These are phyloP conservation scores for Ceratobasidium sp. DNA, from an alignment of 1,284 basidiomycete species.

Conservation along the genomic window DNA sequence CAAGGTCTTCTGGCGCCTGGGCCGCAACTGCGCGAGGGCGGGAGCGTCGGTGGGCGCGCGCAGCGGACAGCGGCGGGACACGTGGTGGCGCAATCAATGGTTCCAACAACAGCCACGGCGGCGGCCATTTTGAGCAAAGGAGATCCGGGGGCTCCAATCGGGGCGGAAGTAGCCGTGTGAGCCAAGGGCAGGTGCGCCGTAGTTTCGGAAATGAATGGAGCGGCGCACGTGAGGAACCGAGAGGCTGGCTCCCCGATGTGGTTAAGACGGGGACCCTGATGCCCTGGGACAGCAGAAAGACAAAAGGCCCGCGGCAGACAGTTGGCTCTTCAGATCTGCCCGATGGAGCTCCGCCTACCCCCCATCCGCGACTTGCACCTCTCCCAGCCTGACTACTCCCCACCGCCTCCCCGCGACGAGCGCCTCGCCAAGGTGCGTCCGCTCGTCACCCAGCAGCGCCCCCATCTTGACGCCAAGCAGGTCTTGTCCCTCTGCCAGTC, in stretches of 20 bases:
- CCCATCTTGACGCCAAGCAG: not conserved
- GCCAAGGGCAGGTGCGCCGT: too few relatives aligned
- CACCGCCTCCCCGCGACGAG: slow-evolving; percentile 25
- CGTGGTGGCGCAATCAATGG: slow-evolving; percentile 17
- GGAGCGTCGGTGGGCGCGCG: not conserved
- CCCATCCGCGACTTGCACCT: slow-evolving; percentile 37
- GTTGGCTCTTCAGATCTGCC: slow-evolving; percentile 1
- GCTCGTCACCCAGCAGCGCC: not conserved
- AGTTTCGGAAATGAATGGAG: slow-evolving; percentile 9
- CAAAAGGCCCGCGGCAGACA: not conserved
- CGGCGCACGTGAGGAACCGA: not conserved
- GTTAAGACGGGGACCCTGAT: not conserved
- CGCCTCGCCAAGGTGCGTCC: slow-evolving; percentile 14
- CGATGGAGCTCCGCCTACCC: slow-evolving; percentile 36
- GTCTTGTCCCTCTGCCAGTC: slow-evolving; percentile 9
- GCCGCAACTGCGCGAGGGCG: not conserved
- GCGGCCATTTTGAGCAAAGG: not conserved
- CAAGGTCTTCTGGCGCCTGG: not conserved
- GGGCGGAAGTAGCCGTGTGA: not conserved
- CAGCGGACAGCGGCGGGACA: not conserved
- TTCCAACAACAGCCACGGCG: not conserved
- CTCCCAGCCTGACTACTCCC: not conserved
- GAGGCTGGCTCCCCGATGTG: not conserved
- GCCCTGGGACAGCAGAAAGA: not conserved
- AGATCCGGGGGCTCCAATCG: not conserved